Conservation (phyloP, 2,329 filamentous ascomycete species). For the Fusarium sp. region DNA sequence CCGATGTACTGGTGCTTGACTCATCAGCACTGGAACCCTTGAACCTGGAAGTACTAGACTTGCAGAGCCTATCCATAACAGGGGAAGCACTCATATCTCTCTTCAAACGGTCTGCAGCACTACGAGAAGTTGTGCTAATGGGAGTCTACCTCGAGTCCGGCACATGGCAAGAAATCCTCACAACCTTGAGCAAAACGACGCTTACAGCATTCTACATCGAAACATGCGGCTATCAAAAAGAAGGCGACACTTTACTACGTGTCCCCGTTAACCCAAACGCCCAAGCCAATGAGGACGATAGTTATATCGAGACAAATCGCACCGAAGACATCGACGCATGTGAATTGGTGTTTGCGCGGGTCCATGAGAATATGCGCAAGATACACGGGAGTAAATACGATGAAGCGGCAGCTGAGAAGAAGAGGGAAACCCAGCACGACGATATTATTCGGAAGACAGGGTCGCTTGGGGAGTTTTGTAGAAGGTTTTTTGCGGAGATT, state of each 20-base stretch:
- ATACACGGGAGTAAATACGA: background rate
- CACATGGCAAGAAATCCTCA: background rate
- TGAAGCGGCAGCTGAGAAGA: background rate
- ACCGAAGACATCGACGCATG: background rate
- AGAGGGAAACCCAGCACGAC: background rate
- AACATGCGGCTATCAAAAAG: background rate
- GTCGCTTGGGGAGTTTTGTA: background rate
- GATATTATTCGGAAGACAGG: background rate
- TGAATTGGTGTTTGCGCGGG: background rate
- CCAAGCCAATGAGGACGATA: background rate
- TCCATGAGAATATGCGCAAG: background rate
- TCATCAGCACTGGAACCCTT: background rate
- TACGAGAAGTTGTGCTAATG: background rate
- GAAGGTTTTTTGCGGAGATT: background rate
- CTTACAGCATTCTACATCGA: background rate
- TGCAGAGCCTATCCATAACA: background rate
- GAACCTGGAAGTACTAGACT: background rate
- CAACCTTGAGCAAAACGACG: background rate
- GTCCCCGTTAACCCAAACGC: fast-evolving
- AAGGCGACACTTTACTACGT: background rate
- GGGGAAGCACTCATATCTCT: background rate
- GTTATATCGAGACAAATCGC: background rate
- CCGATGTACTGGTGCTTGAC: background rate
- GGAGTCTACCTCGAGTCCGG: background rate
- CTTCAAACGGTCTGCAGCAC: background rate